Evolutionary conservation across 139 green algal genomes (phyloP).

Genomic region (Chlorella vulgaris): DNA sequence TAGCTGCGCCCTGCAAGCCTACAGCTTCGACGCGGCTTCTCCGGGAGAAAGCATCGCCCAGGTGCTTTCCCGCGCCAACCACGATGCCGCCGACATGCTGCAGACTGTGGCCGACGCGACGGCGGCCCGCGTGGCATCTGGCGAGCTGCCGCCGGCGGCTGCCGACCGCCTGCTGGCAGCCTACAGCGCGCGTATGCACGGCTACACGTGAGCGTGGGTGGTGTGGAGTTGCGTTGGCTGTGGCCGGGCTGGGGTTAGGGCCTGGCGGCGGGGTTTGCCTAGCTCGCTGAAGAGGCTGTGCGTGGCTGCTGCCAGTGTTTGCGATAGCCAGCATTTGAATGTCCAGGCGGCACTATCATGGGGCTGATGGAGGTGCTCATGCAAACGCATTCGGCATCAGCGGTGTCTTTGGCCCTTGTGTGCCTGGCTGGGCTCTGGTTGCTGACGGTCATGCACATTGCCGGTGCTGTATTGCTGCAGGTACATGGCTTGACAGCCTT

Average conservation of each 20-base stretch:
- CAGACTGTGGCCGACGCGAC: neutral
- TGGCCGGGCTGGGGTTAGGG: too few species aligned
- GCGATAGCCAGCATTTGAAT: too few species aligned
- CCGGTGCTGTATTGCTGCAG: neutral
- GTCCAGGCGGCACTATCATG: too few species aligned
- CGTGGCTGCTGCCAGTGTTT: too few species aligned
- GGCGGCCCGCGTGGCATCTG: neutral
- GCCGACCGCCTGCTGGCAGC: slow-evolving; percentile 18
- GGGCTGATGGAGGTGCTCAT: too few species aligned
- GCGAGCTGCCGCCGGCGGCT: neutral
- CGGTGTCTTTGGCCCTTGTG: too few species aligned
- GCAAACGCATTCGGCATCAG: too few species aligned
- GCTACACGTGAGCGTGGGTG: slow-evolving; percentile 29
- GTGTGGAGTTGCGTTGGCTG: too few species aligned
- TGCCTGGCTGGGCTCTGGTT: too few species aligned
- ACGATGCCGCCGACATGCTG: slow-evolving; percentile 33
- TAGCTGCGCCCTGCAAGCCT: neutral
- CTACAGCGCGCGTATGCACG: slow-evolving; percentile 16
- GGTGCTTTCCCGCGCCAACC: slow-evolving; percentile 42
- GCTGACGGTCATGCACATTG: too few species aligned
- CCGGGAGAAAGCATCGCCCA: slow-evolving; percentile 13
- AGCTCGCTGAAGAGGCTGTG: too few species aligned
- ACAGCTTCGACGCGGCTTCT: neutral
- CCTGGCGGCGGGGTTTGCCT: too few species aligned
- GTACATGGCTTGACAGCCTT: neutral